phyloP scores from a whole-genome alignment of 1,284 basidiomycete species.

The Ceratorhiza oryzae-sativae region DNA sequence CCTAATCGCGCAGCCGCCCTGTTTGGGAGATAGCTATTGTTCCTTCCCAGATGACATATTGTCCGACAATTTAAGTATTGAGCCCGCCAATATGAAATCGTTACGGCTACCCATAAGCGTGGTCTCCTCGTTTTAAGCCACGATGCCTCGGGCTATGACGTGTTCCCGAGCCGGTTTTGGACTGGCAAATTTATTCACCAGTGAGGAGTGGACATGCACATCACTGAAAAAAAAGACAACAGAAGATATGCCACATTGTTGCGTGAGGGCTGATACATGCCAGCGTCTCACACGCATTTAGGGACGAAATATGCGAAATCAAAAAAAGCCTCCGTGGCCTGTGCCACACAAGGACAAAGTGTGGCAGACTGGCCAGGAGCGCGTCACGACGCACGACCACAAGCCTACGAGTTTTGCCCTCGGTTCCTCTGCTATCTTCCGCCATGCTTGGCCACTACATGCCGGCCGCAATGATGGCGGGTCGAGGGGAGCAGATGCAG shows the following conservation, averaged over 20 bases:
- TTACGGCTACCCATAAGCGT: not conserved
- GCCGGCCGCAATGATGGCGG: conserved; percentile 34
- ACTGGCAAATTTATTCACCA: not conserved
- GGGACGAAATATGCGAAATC: conserved; percentile 5
- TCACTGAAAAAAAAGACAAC: not conserved
- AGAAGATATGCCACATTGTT: not conserved
- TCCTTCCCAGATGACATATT: not conserved
- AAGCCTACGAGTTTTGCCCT: conserved; percentile 13
- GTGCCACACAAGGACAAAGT: conserved; percentile 34
- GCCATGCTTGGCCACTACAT: conserved; percentile 35
- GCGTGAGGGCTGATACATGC: not conserved
- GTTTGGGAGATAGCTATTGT: not conserved
- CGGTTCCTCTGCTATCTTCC: not conserved
- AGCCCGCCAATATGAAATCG: not conserved
- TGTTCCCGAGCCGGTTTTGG: not conserved
- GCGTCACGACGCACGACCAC: conserved; percentile 38
- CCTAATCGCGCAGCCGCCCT: not conserved
- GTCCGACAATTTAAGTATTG: not conserved
- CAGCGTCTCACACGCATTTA: not conserved
- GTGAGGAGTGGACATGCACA: not conserved
- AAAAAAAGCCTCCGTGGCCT: conserved; percentile 10
- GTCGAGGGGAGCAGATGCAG: conserved; percentile 22
- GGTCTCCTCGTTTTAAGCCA: conserved; percentile 9
- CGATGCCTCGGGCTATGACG: conserved; percentile 21
- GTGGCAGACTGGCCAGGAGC: conserved; percentile 13